Conservation (phyloP, 2,329 filamentous ascomycete species). For the Hymenoscyphus infarciens region DNA sequence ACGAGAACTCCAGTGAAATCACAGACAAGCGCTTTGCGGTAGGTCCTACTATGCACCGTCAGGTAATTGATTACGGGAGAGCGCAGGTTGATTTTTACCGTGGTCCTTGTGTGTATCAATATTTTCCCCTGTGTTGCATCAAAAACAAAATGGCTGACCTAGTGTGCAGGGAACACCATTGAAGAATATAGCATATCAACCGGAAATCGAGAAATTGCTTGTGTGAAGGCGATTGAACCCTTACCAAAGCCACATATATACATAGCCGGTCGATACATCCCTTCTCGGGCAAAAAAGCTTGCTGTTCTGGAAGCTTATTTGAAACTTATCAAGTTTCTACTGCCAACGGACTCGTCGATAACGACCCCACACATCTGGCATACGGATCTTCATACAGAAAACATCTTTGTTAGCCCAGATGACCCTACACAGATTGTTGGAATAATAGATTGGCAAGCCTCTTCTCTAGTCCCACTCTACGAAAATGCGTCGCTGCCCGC, state of each 20-base stretch:
- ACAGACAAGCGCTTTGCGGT: not conserved
- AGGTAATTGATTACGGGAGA: not conserved
- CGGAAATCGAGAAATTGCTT: constrained; percentile 12
- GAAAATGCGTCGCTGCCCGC: not conserved
- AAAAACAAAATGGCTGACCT: not conserved
- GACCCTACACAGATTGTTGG: constrained; percentile 13
- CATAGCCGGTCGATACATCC: constrained; percentile 9
- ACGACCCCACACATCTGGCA: constrained; percentile 9
- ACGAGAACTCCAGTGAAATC: not conserved
- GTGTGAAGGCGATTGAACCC: constrained; percentile 3
- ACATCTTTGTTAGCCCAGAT: constrained; percentile 16
- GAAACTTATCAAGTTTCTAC: constrained; percentile 6
- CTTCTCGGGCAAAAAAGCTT: constrained; percentile 7
- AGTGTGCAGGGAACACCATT: constrained; percentile 9
- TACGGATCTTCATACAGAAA: constrained; percentile 13
- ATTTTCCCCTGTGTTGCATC: not conserved
- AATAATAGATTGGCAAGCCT: constrained; percentile 19
- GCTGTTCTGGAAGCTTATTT: constrained; percentile 6
- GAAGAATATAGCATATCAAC: constrained; percentile 9
- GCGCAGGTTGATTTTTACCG: constrained; percentile 11
- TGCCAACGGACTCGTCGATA: constrained; percentile 5
- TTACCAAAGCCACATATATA: not conserved
- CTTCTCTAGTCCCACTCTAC: constrained; percentile 8
- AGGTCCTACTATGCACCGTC: not conserved
- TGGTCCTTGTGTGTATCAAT: constrained; percentile 13